Evolutionary conservation across 371 early-diverging fungal genomes (phyloP), one percentile per base, ranked within the genome.

Genomic region (Haplosporangium sp.): DNA sequence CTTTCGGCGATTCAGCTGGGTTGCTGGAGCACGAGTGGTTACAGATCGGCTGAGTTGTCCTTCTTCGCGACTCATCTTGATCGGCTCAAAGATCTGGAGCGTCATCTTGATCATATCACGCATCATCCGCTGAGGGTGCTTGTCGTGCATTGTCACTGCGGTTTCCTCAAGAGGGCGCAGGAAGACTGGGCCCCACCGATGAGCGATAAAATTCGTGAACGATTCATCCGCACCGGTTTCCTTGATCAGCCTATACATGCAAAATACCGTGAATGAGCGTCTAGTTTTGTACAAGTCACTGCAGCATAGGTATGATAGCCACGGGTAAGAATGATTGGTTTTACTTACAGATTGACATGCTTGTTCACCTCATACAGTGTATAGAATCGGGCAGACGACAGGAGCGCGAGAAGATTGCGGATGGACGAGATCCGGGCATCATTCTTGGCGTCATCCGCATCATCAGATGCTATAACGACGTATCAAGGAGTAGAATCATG

Each of bases 351-450:
- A 73, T 80, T 62, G 43, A 90, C 69, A 59, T 84, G 71, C 23
- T 77, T 72, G 50, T 84, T 55, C 21, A 90, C 69, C 13, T 80
- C 69, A 45, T 83, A 75, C 11, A 91, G 74, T 40, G 89, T 88
- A 29, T 81, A 73, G 60, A 89, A 86, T 62, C 89, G 85, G 16
- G 84, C 71, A 1, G 82, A 81, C 14, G 89, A 87, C 48, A 90
- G 79, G 6, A 84, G 84, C 8, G 88, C 84, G n/a, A 90, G 79
- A 38, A 91, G 60, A 56, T 88, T 86, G 42, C 87, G 81, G n/a
- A 90, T 64, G 5, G 89, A 76, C 18, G 82, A 63, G 18, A 87
- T 51, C 1, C 85, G 74, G 2, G 85, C 72, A 57, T 76, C 77
- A 47, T 83, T 84, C 62, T 87, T 85, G 53, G 83, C 80, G 6